A percentile compares a stretch with the other conserved stretches of the same genome.
These are phyloP conservation scores for Amphirosellinia nigrospora DNA, from an alignment of 495 filamentous ascomycete genomes.

Conservation along the genomic window DNA sequence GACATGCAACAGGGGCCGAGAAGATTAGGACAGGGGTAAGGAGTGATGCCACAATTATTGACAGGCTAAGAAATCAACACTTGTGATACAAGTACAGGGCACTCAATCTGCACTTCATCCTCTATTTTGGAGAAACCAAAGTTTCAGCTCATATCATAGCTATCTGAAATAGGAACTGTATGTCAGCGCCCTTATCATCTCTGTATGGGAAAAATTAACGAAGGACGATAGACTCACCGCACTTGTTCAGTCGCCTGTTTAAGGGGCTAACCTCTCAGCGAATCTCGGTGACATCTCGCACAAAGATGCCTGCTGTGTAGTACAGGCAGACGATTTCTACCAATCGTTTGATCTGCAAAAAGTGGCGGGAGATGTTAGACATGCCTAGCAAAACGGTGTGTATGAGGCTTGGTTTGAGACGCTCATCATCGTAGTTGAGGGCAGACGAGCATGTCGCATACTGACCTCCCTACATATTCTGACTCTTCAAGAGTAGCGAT, in stretches of 20 bases:
- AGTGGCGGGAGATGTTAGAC: not conserved
- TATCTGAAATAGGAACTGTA: not conserved
- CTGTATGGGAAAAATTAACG: not conserved
- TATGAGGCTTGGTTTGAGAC: slow-evolving; percentile 23
- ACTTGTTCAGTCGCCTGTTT: not conserved
- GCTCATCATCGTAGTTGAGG: not conserved
- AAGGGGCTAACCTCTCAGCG: not conserved
- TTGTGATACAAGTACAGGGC: slow-evolving; percentile 15
- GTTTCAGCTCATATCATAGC: slow-evolving; percentile 10
- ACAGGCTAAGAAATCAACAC: slow-evolving; percentile 13
- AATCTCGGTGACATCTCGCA: not conserved
- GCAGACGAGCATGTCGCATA: not conserved
- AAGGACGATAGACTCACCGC: not conserved
- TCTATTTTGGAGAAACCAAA: not conserved
- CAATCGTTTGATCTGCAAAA: slow-evolving; percentile 19
- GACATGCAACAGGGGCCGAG: slow-evolving; percentile 20
- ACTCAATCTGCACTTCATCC: slow-evolving; percentile 1
- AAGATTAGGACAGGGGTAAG: slow-evolving; percentile 21
- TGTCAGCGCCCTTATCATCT: not conserved
- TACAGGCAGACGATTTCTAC: not conserved
- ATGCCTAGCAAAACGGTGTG: slow-evolving; percentile 1
- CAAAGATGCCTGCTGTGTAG: not conserved
- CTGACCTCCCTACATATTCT: slow-evolving; percentile 9
- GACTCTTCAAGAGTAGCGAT: slow-evolving; percentile 1
- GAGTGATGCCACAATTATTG: slow-evolving; percentile 20